Base-by-base conservation (phyloP, 1,284 basidiomycete species). In the Taiwanofungus camphoratus region DNA sequence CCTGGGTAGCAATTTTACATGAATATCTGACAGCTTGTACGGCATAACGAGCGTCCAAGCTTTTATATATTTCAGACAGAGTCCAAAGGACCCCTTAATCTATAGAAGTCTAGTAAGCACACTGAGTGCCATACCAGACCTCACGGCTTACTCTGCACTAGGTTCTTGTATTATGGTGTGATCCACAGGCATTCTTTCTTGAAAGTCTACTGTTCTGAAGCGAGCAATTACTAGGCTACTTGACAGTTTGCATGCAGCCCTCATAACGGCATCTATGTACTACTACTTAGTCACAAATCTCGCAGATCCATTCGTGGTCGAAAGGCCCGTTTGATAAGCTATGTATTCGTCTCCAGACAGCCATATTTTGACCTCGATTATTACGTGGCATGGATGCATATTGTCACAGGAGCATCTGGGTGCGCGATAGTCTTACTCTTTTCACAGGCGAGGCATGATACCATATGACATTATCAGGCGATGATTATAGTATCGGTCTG, bases 401-500 rank as follows among this genome's bases (percentile, higher is more conserved):
- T 7, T n/a, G 26, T 13, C 4, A 7, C 21, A 55, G 53, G 53
- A 48, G 51, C 15, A 45, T 55, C 39, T 35, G 41, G 39, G 53
- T 55, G 34, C 18, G 53, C 45, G 2, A 5, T n/a, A 6, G 13
- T 40, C 21, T 4, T 18, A 9, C 23, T 20, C n/a, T 3, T 8
- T 4, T 3, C 23, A 18, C 20, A 7, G 9, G 13, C 16, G 13
- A n/a, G 5, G n/a, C n/a, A 27, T 30, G 16, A 27, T 21, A 21
- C 36, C 35, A 42, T 15, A 5, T 20, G 7, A 20, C 29, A 13
- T 13, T 26, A 34, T 0, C 15, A 57, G 55, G 39, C 39, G 1
- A 55, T 57, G 55, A 52, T 57, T 38, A 48, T 57, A 13, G 44
- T 55, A 5, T 51, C 52, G 26, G 55, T 53, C 8, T 29, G 54